phyloP scores from a whole-genome alignment of 345 rosid genomes.

The Moringa oleifera region DNA sequence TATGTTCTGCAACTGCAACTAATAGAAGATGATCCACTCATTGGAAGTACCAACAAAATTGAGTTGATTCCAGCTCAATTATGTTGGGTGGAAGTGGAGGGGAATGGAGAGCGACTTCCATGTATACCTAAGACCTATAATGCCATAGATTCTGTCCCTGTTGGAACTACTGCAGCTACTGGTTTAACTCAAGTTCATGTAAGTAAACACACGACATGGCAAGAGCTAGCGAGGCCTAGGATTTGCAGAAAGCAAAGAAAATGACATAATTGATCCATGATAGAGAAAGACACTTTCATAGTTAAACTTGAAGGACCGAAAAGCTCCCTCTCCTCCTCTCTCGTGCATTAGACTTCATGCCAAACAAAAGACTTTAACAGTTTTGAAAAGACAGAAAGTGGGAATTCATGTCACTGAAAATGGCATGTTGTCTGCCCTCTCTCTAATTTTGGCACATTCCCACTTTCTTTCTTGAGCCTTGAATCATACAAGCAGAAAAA shows the following conservation, averaged over 20 bases:
- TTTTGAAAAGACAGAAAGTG: conserved; percentile 39
- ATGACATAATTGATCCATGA: conserved; percentile 33
- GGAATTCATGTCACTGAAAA: conserved; percentile 20
- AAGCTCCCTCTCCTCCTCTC: conserved; percentile 21
- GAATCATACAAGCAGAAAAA: conserved; percentile 22
- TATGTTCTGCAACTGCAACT: too few species aligned
- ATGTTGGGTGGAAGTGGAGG: not conserved
- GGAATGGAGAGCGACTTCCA: conserved; percentile 3
- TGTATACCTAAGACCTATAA: not conserved
- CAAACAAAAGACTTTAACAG: conserved; percentile 15
- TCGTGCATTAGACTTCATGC: conserved; percentile 21
- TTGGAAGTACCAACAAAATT: not conserved
- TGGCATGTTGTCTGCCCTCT: conserved; percentile 26
- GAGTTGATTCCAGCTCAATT: conserved; percentile 27
- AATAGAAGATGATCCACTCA: too few species aligned
- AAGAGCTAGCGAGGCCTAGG: conserved; percentile 10
- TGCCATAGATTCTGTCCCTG: not conserved
- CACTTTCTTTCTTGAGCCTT: conserved; percentile 32
- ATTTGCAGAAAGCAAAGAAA: conserved; percentile 9
- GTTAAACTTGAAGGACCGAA: conserved; percentile 44
- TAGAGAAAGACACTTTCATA: conserved; percentile 56
- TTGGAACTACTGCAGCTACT: not conserved
- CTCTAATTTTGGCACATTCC: too few species aligned
- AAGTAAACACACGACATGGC: conserved; percentile 8
- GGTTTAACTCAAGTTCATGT: not conserved